Conservation (phyloP, 768 basidiomycete genomes). For the Lentinula sp. region DNA sequence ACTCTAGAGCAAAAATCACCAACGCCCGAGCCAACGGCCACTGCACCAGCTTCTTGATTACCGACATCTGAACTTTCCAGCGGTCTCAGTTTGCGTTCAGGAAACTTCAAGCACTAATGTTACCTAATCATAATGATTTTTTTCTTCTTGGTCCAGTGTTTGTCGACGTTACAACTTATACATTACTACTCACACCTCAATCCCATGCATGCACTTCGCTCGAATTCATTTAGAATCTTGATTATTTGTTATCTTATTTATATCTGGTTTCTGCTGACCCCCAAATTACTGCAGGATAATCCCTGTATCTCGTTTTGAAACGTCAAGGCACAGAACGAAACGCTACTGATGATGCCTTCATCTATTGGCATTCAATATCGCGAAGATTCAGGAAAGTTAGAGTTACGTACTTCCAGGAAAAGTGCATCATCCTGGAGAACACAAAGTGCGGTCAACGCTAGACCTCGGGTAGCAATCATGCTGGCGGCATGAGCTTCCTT, state of each 20-base stretch:
- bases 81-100: neutral
- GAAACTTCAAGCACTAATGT: neutral
- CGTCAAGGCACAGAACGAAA: too few species aligned
- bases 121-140: neutral
- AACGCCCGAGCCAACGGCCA: conserved; percentile 4
- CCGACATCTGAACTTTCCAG: neutral
- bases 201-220: neutral
- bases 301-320: too few species aligned
- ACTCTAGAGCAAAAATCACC: conserved; percentile 5
- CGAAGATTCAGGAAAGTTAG: neutral
- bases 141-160: neutral
- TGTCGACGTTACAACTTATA: neutral
- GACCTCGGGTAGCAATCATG: conserved; percentile 49
- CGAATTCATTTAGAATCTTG: neutral
- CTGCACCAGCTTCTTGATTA: neutral
- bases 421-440: conserved; percentile 55
- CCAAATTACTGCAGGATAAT: too few species aligned
- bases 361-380: neutral
- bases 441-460: conserved; percentile 58
- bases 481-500: conserved; percentile 57
- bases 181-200: neutral
- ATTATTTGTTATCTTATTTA: too few species aligned
- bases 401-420: conserved; percentile 39
- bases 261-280: neutral
- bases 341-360: neutral